Percentiles rank a stretch among this genome's conserved stretches.
Conservation (phyloP, 345 rosid species). For the Rubroshorea leprosula region DNA sequence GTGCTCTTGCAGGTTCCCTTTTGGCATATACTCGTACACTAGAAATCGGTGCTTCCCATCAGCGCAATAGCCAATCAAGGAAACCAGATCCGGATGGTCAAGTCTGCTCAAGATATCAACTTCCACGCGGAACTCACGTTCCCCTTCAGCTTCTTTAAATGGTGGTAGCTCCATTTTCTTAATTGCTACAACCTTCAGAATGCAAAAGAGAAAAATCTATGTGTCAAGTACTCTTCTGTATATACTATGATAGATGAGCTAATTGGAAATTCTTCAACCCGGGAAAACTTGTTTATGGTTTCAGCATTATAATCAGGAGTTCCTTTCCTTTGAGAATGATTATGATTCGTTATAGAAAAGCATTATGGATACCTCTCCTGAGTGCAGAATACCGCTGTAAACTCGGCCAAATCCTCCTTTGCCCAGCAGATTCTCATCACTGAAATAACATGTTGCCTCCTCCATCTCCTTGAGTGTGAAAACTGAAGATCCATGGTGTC, state of each 20-base stretch:
- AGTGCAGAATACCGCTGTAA: slow-evolving; percentile 66
- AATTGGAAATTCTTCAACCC: no score
- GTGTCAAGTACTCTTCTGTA: no score
- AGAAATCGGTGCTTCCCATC: slow-evolving; percentile 92
- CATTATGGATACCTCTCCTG: slow-evolving; percentile 65
- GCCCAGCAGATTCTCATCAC: slow-evolving; percentile 65
- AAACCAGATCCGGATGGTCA: slow-evolving; percentile 83
- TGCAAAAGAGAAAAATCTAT: slow-evolving; percentile 11
- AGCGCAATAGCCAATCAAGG: slow-evolving; percentile 89
- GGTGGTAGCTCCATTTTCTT: slow-evolving; percentile 95
- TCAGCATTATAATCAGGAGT: no score
- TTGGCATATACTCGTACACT: slow-evolving; percentile 85
- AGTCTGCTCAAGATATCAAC: slow-evolving; percentile 96
- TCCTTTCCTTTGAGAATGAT: no score
- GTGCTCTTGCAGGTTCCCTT: slow-evolving; percentile 97
- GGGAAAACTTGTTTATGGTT: no score
- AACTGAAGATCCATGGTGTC: slow-evolving; percentile 55
- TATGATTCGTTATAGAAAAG: no score
- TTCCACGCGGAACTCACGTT: slow-evolving; percentile 90
- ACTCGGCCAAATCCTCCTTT: slow-evolving; percentile 95
- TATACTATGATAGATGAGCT: no score
- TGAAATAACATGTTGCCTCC: slow-evolving; percentile 72
- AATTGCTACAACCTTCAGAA: slow-evolving; percentile 79
- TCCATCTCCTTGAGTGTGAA: slow-evolving; percentile 92
- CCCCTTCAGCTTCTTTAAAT: slow-evolving; percentile 82